Base-by-base conservation (phyloP, 495 filamentous ascomycete genomes). In the Geopyxis carbonaria region DNA sequence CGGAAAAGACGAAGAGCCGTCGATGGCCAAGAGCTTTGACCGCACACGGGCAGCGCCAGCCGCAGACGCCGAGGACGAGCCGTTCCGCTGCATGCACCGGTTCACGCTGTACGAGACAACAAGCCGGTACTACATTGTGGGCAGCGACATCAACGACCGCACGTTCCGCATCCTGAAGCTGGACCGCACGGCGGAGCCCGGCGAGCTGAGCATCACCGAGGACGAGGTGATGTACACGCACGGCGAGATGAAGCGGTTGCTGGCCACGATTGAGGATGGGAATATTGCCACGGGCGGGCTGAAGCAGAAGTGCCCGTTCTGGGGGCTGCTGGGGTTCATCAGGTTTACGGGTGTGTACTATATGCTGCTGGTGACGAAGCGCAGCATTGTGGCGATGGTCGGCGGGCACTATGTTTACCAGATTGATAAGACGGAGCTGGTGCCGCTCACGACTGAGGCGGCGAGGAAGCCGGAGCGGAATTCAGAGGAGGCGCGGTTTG, bases 391-490 rank as follows among this genome's bases (percentile, higher is more conserved):
- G 2, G 91, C 86, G 28, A 81, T 93, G 76, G 72, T 97, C 25
- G 89, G 89, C 24, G 89, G 89, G 9, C 89, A 97, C 57, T 93
- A 89, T 55, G 64, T 94, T 35, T 94, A 93, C 50, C 83, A 93
- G 59, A 71, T 95, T 22, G 89, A 95, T 51, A 86, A 73, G n/a
- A 97, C 89, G 8, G 86, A 94, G 56, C 63, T 94, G 32, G 74
- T 97, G 13, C 80, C 89, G 0, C 63, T 97, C 47, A 86, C 81
- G 0, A 64, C 65, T 13, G 57, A 50, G 13, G 70, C 64, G 1
- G 61, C 70, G 13, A 76, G 76, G 16, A 85, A 75, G 55, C 63
- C 74, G 10, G 84, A 94, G 45, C 63, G 66, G 34, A 85, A 92
- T 53, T 68, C 80, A 0, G 89, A 95, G 53, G 89, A 97, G 60